Conservation (phyloP, 2,329 filamentous ascomycete species). For the Graphilbum sp. region DNA sequence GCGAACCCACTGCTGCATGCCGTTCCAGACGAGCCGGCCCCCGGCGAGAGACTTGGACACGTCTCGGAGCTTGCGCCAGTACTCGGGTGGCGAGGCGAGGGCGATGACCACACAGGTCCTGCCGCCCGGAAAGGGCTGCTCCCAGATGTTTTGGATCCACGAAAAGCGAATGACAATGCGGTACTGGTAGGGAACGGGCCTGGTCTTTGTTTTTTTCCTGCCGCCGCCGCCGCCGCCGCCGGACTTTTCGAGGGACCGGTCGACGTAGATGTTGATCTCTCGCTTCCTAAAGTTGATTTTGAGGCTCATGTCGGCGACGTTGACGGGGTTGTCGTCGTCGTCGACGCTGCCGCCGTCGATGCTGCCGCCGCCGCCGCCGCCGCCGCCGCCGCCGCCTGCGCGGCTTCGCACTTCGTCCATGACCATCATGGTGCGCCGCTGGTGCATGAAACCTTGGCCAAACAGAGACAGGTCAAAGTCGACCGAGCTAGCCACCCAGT, state of each 20-base stretch:
- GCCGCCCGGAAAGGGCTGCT: conserved; percentile 16
- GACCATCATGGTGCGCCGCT: conserved; percentile 38
- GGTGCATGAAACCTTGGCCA: conserved; percentile 44
- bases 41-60: conserved; percentile 17
- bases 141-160: conserved; percentile 28
- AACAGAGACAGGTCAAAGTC: conserved; percentile 28
- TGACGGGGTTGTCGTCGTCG: too few relatives aligned
- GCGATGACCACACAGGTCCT: conserved; percentile 27
- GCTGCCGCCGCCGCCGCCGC: too few relatives aligned
- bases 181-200: conserved; percentile 13
- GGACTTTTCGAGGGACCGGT: conserved; percentile 2
- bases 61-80: conserved; percentile 23
- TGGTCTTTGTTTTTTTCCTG: too few relatives aligned
- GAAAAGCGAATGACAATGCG: conserved; percentile 27
- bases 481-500: conserved; percentile 16
- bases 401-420: conserved; percentile 28
- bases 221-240: too few relatives aligned
- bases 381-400: too few relatives aligned
- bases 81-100: conserved; percentile 30
- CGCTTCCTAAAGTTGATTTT: conserved; percentile 4
- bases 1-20: conserved; percentile 30
- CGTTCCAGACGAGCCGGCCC: conserved; percentile 20
- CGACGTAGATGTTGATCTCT: conserved; percentile 4
- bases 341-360: background rate
- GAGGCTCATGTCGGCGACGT: conserved; percentile 10